Evolutionary conservation across 2,329 filamentous ascomycete species (phyloP).

Genomic region (Aureobasidium musti): DNA sequence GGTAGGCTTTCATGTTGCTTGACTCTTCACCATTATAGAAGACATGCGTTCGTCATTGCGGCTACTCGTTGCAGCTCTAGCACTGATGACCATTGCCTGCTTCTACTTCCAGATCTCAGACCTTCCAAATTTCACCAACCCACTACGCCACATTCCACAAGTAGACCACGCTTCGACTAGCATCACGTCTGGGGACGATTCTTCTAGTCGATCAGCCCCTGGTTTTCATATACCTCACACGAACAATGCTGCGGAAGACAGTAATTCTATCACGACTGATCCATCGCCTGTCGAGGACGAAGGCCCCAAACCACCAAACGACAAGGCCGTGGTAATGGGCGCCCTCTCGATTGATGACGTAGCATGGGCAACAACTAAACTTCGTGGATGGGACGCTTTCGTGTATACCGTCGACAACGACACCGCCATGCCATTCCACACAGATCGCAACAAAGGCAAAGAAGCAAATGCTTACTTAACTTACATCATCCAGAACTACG

Average conservation of each 20-base stretch:
- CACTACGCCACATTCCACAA: not conserved
- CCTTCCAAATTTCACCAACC: not conserved
- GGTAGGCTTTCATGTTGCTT: not conserved
- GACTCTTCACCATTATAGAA: not conserved
- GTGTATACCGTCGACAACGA: conserved; percentile 46
- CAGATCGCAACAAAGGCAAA: conserved; percentile 46
- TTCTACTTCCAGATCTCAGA: conserved; percentile 20
- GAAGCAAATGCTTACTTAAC: conserved; percentile 53
- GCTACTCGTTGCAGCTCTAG: not conserved
- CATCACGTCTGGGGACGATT: not conserved
- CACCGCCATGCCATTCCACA: conserved; percentile 32
- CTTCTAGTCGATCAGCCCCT: conserved; percentile 7
- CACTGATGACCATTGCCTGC: not conserved
- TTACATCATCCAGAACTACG: conserved; percentile 51
- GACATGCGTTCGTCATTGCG: not conserved
- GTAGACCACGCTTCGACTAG: not conserved
- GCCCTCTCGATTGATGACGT: conserved; percentile 48
- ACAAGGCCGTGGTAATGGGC: conserved; percentile 44
- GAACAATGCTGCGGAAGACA: not conserved
- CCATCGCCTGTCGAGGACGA: not conserved
- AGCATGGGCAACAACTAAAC: conserved; percentile 49
- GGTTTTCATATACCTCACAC: not conserved
- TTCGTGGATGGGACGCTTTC: conserved; percentile 51
- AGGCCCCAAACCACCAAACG: not conserved
- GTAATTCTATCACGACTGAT: not conserved